Base-by-base conservation (phyloP, 2,329 filamentous ascomycete genomes). In the Stagonosporopsis tanaceti region DNA sequence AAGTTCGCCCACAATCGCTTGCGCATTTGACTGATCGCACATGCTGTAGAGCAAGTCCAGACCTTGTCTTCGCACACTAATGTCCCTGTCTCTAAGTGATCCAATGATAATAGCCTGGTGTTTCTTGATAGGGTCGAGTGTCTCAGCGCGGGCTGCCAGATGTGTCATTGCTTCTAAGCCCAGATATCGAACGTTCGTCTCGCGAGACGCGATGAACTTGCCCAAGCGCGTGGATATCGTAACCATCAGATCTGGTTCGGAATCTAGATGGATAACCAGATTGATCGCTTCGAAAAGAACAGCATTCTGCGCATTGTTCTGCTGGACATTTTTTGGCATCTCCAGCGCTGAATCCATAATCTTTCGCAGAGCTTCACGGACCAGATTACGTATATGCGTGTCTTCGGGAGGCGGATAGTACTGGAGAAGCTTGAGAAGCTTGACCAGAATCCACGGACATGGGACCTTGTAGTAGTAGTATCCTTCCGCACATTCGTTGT, bases 401-500 rank as follows among this genome's bases (percentile, higher is more conserved):
- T 99, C 95, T 71, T 98, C 94, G 74, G 95, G 96, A 42, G 95
- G 94, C 25, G 93, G 91, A 77, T 97, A 99, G 76, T 98, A 99
- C 78, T 99, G 95, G 63, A 99, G 83, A 59, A 99, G 79, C 61
- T 93, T 88, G 64, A 99, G 79, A 17, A 99, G 84, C 80, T 99
- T 99, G 71, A 98, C 91, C 78, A 98, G 93, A 56, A 99, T 88
- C 95, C 95, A 99, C 2, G 95, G 95, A 73, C 95, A 99, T 1
- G 95, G 95, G n/a, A 99, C 95, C 72, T 97, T 97, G 83, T 99
- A 99, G 81, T 99, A 99, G 25, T 97, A 86, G 74, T 99, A 99
- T 74, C 98, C 95, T 53, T 87, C 85, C 0, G 92, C 87, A 70
- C 92, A 95, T 67, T 99, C 94, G 62, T 90, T 89, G 66, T 98